Base-by-base conservation (phyloP, 2,329 filamentous ascomycete genomes). In the Ramularia collo-cygni region DNA sequence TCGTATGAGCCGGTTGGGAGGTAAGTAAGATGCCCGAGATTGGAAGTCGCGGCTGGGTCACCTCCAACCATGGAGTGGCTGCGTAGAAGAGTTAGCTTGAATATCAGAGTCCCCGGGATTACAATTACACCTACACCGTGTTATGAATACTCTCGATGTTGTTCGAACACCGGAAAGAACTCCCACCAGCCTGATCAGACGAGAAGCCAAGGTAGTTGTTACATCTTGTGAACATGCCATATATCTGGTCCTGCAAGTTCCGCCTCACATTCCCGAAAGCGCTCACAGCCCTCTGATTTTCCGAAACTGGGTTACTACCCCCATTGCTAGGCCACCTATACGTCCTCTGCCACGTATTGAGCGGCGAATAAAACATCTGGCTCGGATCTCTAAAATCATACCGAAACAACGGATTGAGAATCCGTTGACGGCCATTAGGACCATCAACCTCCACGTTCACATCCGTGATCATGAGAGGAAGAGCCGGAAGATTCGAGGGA, bases 1-100 rank as follows among this genome's bases (percentile, higher is more conserved):
- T 93, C 86, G 57, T 86, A 92, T 0, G 82, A 74, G 2, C 84
- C 41, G 13, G 84, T 52, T 81, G 81, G 16, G 77, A 80, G 77
- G 61, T 76, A 83, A 35, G 74, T 76, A 76, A 85, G 83, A 54
- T 86, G 82, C 3, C 83, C 81, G 14, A 37, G 48, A 16, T 41
- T 44, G 28, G 49, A 41, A 17, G 37, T 37, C 16, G 35, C 40
- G 28, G 19, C 24, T n/a, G 51, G 52, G 21, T 43, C 38, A 19
- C 59, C 59, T 33, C 59, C 59, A 13, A 36, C 35, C 14, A 47
- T 53, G 17, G 46, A 56, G 47, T 62, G 59, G 30, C 55, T 41
- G n/a, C 37, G 38, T 44, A n/a, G n/a, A n/a, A n/a, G n/a, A n/a
- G n/a, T n/a, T n/a, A n/a, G n/a, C n/a, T n/a, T n/a, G n/a, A n/a